Evolutionary conservation across 495 filamentous ascomycete genomes (phyloP).

Genomic region (Sordaria brevicollis): DNA sequence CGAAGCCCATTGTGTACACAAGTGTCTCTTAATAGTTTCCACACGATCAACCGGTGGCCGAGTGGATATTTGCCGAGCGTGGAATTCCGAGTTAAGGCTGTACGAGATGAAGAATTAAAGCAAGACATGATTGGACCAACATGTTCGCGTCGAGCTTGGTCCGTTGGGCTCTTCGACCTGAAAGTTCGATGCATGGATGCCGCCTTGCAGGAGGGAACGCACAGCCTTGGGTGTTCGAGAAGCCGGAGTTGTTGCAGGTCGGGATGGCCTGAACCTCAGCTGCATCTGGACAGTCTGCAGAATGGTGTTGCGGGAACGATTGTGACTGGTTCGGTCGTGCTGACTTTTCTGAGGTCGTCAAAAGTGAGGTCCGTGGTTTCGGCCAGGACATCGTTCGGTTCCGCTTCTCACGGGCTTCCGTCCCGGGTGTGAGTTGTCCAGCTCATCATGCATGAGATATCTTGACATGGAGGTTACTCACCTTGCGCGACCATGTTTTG

Average conservation of each 20-base stretch:
- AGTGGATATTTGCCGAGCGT: not conserved
- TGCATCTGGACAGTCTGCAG: not conserved
- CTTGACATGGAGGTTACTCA: constrained; percentile 12
- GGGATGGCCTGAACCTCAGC: not conserved
- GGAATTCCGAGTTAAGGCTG: not conserved
- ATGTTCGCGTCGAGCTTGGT: not conserved
- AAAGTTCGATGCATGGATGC: not conserved
- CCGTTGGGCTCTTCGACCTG: not conserved
- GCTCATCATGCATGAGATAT: constrained; percentile 30
- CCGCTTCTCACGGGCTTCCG: not conserved
- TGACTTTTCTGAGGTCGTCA: not conserved
- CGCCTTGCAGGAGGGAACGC: not conserved
- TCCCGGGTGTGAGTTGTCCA: constrained; percentile 10
- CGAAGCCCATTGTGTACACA: not conserved
- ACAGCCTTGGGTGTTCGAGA: not conserved
- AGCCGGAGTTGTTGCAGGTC: not conserved
- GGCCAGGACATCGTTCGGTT: not conserved
- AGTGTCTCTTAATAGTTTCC: not conserved
- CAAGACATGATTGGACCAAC: not conserved
- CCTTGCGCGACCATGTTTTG: constrained; percentile 27
- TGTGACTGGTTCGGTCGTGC: not conserved
- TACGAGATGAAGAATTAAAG: not conserved
- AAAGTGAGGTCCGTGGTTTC: not conserved
- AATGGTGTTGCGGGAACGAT: not conserved
- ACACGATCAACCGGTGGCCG: not conserved